A percentile compares a stretch with the other conserved stretches of the same genome.
These are phyloP conservation scores for Turnera subulata DNA, from an alignment of 345 rosid genomes.

Conservation along the genomic window DNA sequence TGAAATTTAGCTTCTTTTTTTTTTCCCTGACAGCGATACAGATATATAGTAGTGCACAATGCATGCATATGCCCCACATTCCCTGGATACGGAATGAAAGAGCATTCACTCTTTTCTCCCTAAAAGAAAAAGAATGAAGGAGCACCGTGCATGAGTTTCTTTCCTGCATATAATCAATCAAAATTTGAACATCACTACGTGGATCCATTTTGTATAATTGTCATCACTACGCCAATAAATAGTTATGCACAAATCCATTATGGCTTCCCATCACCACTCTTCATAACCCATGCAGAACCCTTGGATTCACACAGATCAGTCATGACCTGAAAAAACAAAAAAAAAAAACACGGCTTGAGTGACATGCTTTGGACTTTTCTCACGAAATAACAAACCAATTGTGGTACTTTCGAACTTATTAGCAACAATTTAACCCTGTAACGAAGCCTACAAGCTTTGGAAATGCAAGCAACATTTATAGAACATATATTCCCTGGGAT, in stretches of 20 bases:
- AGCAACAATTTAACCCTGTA: neutral
- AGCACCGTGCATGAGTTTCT: no score
- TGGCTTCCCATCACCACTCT: constrained; percentile 37
- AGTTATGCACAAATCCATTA: constrained; percentile 2
- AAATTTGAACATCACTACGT: neutral
- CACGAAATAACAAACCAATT: neutral
- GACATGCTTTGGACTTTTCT: neutral
- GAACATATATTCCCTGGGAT: neutral
- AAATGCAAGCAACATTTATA: neutral
- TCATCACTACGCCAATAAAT: neutral
- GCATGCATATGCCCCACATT: no score
- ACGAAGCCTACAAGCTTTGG: neutral
- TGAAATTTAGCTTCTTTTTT: no score
- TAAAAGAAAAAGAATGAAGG: no score
- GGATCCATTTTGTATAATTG: neutral
- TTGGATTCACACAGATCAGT: constrained; percentile 55
- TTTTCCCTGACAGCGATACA: no score
- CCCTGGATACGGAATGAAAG: no score
- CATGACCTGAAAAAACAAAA: constrained; percentile 33
- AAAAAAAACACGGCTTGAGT: neutral
- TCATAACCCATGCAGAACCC: constrained; percentile 56
- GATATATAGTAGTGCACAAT: no score
- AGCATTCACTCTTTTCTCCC: no score
- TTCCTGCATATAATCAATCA: neutral
- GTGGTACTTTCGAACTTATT: neutral